A percentile compares a stretch with the other conserved stretches of the same genome.
Evolutionary conservation across 202 grass and related monocot genomes (phyloP).

Genomic region (Saccharum hybrid): DNA sequence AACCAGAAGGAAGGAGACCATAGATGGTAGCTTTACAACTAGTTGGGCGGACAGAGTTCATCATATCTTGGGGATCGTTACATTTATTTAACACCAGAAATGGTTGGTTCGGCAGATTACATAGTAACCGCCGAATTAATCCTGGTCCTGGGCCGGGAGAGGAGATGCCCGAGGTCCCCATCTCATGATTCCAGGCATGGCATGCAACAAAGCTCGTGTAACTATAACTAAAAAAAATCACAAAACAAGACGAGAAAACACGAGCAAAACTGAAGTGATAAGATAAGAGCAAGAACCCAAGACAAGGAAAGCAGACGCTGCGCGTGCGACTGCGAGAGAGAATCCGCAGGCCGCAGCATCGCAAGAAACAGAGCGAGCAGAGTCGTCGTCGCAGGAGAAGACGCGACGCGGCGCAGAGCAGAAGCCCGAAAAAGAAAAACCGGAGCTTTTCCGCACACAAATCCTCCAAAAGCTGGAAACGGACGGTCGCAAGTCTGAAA

Average conservation of each 20-base stretch:
- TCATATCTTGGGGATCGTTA: too few species aligned
- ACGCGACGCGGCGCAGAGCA: too few species aligned
- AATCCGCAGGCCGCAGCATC: not conserved
- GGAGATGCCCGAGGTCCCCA: not conserved
- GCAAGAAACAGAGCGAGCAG: not conserved
- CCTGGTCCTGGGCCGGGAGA: not conserved
- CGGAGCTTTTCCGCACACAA: not conserved
- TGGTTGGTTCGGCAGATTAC: conserved; percentile 9
- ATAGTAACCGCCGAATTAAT: not conserved
- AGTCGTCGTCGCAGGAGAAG: not conserved
- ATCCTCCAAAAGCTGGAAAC: too few species aligned
- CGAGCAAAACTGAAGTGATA: not conserved
- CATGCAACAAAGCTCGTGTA: not conserved
- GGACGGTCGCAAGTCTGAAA: too few species aligned
- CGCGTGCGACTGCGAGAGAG: too few species aligned
- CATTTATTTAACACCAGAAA: too few species aligned
- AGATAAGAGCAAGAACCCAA: not conserved
- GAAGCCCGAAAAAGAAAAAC: not conserved
- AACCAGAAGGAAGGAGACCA: not conserved
- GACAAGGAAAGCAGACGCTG: not conserved
- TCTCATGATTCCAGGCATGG: not conserved
- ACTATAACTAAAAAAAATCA: too few species aligned
- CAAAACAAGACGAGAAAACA: too few species aligned
- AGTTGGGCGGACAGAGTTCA: too few species aligned
- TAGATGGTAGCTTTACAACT: not conserved